A percentile compares a stretch with the other conserved stretches of the same genome.
phyloP scores from a whole-genome alignment of 768 basidiomycete species.

The Leccinum disarticulatum region DNA sequence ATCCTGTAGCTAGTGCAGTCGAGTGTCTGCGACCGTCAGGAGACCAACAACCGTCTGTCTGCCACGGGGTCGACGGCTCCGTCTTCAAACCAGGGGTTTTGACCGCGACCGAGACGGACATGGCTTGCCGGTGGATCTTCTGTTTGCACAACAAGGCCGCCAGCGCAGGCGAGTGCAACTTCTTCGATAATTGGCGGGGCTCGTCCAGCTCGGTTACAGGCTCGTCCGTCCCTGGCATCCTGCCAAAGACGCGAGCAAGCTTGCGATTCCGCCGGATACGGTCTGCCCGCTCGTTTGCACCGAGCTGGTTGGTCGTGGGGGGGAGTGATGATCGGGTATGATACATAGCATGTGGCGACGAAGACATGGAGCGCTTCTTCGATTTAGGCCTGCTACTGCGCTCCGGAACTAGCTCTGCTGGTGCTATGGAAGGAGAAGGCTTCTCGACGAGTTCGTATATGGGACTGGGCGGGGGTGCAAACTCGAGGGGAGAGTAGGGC shows the following conservation, averaged over 20 bases:
- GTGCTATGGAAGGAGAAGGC: slow-evolving; percentile 45
- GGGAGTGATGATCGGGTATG: slow-evolving; percentile 38
- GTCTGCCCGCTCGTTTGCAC: slow-evolving; percentile 64
- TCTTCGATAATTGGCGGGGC: slow-evolving; percentile 19
- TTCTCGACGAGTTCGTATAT: slow-evolving; percentile 23
- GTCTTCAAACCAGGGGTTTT: slow-evolving; percentile 18
- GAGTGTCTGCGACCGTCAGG: slow-evolving; percentile 50
- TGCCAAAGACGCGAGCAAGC: slow-evolving; percentile 77
- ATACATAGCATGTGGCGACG: slow-evolving; percentile 27
- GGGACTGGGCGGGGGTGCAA: slow-evolving; percentile 24
- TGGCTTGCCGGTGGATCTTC: slow-evolving; percentile 31
- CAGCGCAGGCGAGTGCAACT: slow-evolving; percentile 25
- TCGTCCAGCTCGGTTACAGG: slow-evolving; percentile 27
- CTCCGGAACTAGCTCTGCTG: slow-evolving; percentile 44
- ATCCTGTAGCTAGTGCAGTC: slow-evolving; percentile 50
- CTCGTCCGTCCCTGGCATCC: slow-evolving; percentile 52
- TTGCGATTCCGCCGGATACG: slow-evolving; percentile 74
- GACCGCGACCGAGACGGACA: slow-evolving; percentile 30
- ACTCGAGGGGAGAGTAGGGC: slow-evolving; percentile 32
- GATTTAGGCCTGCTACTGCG: slow-evolving; percentile 26
- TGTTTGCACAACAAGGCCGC: slow-evolving; percentile 32
- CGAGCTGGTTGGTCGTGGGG: slow-evolving; percentile 67
- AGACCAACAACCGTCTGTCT: slow-evolving; percentile 33
- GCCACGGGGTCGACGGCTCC: slow-evolving; percentile 35
- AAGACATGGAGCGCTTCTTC: slow-evolving; percentile 29